Evolutionary conservation across 768 basidiomycete genomes (phyloP).

Genomic region (Leccinum incarnatum): DNA sequence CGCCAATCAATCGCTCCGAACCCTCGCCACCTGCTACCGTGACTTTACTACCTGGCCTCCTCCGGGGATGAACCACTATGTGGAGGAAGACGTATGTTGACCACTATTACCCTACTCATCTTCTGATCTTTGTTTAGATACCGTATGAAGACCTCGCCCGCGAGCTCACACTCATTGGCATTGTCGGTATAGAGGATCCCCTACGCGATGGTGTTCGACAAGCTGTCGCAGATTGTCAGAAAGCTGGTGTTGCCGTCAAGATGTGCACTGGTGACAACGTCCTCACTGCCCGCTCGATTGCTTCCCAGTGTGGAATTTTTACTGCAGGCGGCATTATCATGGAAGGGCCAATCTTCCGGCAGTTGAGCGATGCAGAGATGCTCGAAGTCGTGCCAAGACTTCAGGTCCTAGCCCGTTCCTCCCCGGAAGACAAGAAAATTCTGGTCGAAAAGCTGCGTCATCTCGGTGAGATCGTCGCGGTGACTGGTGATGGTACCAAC

Average conservation of each 20-base stretch:
- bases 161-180: slow-evolving; percentile 81
- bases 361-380: slow-evolving; percentile 66
- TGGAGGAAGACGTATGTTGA: slow-evolving; percentile 52
- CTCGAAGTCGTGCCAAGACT: slow-evolving; percentile 85
- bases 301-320: slow-evolving; percentile 94
- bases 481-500: slow-evolving; percentile 98
- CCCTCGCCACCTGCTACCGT: slow-evolving; percentile 90
- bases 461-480: slow-evolving; percentile 89
- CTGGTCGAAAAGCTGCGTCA: slow-evolving; percentile 85
- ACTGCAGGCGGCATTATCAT: slow-evolving; percentile 93
- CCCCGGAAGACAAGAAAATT: slow-evolving; percentile 94
- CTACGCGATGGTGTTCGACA: slow-evolving; percentile 86
- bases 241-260: slow-evolving; percentile 90
- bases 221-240: slow-evolving; percentile 83
- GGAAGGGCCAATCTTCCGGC: slow-evolving; percentile 94
- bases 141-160: slow-evolving; percentile 66
- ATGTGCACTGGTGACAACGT: slow-evolving; percentile 99
- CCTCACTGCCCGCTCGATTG: slow-evolving; percentile 94
- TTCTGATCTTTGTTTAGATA: slow-evolving; percentile 42
- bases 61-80: slow-evolving; percentile 35
- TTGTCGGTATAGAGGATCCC: slow-evolving; percentile 96
- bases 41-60: slow-evolving; percentile 91
- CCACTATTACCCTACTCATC: neutral
- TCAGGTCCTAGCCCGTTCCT: slow-evolving; percentile 96
- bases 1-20: slow-evolving; percentile 92